These are phyloP conservation scores for Ustilaginoidea virens DNA, from an alignment of 2,329 filamentous ascomycete species.

Conservation along the genomic window DNA sequence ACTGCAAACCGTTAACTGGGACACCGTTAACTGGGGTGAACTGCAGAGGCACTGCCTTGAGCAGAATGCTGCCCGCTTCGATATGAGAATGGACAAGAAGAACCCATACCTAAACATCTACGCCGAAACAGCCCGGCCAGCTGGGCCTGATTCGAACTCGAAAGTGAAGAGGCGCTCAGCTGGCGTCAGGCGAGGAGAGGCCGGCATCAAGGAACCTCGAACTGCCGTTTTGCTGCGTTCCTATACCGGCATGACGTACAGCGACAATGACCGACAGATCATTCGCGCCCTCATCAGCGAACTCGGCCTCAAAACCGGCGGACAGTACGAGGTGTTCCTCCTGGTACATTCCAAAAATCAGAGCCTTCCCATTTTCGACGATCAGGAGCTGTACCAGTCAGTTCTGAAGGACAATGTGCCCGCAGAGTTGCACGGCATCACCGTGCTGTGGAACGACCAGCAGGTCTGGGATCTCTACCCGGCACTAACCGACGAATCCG, in stretches of 20 bases:
- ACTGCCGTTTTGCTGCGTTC: constrained; percentile 65
- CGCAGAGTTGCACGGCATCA: constrained; percentile 52
- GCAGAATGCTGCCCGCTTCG: constrained; percentile 51
- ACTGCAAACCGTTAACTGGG: constrained; percentile 36
- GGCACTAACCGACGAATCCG: constrained; percentile 46
- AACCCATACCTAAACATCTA: constrained; percentile 30
- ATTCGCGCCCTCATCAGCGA: constrained; percentile 70
- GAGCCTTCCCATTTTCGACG: constrained; percentile 40
- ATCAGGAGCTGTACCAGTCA: constrained; percentile 40
- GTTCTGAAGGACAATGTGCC: constrained; percentile 50
- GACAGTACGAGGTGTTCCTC: constrained; percentile 67
- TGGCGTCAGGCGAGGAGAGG: constrained; percentile 8
- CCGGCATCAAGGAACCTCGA: constrained; percentile 29
- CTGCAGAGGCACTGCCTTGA: constrained; percentile 52
- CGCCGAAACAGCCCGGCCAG: constrained; percentile 15
- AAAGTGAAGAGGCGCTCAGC: constrained; percentile 7
- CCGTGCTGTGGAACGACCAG: constrained; percentile 58
- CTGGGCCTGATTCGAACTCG: constrained; percentile 6
- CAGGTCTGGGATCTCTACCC: constrained; percentile 68
- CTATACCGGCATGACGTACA: constrained; percentile 61
- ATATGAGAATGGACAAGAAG: constrained; percentile 20
- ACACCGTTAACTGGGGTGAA: constrained; percentile 51
- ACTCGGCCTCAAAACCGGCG: constrained; percentile 58
- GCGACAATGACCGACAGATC: constrained; percentile 62
- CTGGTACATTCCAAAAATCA: constrained; percentile 63